phyloP scores from a whole-genome alignment of 176 grass and related monocot genomes.

The Rhipidocladum racemiflorum region DNA sequence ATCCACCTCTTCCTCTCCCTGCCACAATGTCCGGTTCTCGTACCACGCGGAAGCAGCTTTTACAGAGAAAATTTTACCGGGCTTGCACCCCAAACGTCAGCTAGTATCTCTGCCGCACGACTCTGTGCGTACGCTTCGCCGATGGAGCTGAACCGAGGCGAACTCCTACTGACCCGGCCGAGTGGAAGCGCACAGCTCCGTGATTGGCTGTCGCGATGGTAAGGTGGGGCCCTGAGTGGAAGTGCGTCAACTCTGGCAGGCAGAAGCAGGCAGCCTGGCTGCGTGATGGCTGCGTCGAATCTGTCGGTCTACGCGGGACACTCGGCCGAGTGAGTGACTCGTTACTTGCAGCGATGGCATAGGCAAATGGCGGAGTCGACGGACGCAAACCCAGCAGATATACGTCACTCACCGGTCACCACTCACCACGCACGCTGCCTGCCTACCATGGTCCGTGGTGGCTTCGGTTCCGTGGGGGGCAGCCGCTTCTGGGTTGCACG shows the following conservation, averaged over 20 bases:
- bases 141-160: neutral
- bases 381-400: neutral
- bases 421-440: neutral
- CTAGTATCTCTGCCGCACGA: no score
- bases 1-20: neutral
- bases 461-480: neutral
- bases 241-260: constrained; percentile 34
- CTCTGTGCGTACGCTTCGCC: neutral
- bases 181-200: neutral
- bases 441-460: neutral
- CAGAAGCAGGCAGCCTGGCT: neutral
- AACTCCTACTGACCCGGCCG: neutral
- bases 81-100: neutral
- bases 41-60: neutral
- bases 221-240: neutral
- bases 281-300: constrained; percentile 32
- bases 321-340: neutral
- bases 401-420: neutral
- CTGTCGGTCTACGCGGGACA: constrained; percentile 16
- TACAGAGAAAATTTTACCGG: neutral
- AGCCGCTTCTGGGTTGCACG: neutral
- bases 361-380: neutral
- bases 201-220: constrained; percentile 11
- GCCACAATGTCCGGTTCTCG: neutral
- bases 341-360: constrained; percentile 19